phyloP scores from a whole-genome alignment of 108 stramenopile genomes.

The Bacterosira constricta region DNA sequence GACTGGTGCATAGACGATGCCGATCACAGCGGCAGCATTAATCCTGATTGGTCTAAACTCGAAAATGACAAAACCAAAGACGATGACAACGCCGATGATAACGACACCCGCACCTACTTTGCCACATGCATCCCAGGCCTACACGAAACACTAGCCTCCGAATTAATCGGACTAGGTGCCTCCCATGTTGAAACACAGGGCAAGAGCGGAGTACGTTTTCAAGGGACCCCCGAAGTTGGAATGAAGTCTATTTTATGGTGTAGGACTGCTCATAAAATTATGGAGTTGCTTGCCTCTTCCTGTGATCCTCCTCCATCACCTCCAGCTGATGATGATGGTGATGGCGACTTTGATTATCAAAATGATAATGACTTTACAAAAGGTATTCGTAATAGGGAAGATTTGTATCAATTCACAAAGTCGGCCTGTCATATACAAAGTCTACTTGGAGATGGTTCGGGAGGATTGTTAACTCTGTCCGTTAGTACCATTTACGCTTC shows the following conservation, averaged over 20 bases:
- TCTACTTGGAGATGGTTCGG: conserved; percentile 66
- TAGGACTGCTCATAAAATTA: conserved; percentile 76
- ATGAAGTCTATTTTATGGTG: conserved; percentile 66
- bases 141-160: conserved; percentile 54
- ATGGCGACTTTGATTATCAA: conserved; percentile 12
- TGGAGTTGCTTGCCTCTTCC: conserved; percentile 63
- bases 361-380: not conserved
- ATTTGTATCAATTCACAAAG: conserved; percentile 59
- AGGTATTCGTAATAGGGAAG: conserved; percentile 54
- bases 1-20: conserved; percentile 33
- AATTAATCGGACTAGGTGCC: conserved; percentile 58
- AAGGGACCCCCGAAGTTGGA: conserved; percentile 40
- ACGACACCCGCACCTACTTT: conserved; percentile 17
- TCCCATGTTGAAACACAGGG: conserved; percentile 32
- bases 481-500: conserved; percentile 58
- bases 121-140: conserved; percentile 76
- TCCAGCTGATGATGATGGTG: not conserved
- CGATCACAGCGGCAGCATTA: not conserved
- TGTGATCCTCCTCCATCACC: not conserved
- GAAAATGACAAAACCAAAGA: too few species aligned
- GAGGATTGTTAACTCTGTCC: conserved; percentile 71
- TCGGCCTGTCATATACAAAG: conserved; percentile 48
- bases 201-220: conserved; percentile 34
- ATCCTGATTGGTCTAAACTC: too few species aligned
- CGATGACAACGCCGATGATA: not conserved